Conservation (phyloP, 2,329 filamentous ascomycete genomes). For the Paraphoma sp. region DNA sequence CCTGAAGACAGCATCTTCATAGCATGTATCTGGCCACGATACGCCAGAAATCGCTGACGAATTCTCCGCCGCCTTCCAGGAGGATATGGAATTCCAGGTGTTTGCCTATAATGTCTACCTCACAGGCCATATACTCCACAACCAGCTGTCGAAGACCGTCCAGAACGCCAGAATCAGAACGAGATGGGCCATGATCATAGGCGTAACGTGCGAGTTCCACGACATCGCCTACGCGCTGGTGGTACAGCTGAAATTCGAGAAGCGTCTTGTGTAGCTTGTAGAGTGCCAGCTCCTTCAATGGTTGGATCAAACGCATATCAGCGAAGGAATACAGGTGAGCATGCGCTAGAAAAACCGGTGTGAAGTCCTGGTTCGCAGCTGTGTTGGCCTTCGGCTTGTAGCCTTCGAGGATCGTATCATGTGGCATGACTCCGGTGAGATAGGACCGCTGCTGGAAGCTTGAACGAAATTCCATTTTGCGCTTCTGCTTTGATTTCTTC, state of each 20-base stretch:
- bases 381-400: conserved; percentile 11
- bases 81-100: conserved; percentile 20
- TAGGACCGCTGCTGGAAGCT: conserved; percentile 3
- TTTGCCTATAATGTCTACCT: conserved; percentile 24
- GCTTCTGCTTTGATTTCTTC: conserved; percentile 1
- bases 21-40: background rate
- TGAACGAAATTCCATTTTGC: background rate
- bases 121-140: conserved; percentile 29
- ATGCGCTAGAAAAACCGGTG: conserved; percentile 34
- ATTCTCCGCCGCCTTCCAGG: conserved; percentile 35
- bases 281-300: conserved; percentile 29
- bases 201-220: conserved; percentile 32
- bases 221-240: conserved; percentile 27
- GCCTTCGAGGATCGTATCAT: background rate
- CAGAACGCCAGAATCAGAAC: conserved; percentile 13
- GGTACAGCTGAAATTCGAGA: conserved; percentile 27
- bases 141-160: conserved; percentile 32
- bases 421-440: background rate
- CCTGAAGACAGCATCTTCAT: too few species aligned
- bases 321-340: conserved; percentile 39
- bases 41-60: conserved; percentile 27
- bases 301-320: conserved; percentile 24
- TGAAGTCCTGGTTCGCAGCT: conserved; percentile 19
- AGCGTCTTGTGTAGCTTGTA: conserved; percentile 39
- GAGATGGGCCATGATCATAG: conserved; percentile 20